phyloP scores from a whole-genome alignment of 345 rosid genomes.

The Cochlearia excelsa region DNA sequence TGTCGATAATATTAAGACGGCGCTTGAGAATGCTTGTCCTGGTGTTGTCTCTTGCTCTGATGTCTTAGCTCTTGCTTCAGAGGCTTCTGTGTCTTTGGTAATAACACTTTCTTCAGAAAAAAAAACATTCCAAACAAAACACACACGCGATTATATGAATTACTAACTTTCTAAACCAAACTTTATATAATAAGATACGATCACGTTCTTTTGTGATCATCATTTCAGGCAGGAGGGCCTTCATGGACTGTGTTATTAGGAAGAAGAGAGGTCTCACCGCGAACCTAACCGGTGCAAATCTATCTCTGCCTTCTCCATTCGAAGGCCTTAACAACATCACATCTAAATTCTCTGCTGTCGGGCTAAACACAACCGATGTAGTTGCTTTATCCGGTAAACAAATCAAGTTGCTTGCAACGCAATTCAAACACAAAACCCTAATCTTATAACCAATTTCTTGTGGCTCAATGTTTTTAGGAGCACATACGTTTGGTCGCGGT shows the following conservation, averaged over 20 bases:
- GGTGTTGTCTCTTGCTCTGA: conserved; percentile 79
- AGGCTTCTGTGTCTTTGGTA: conserved; percentile 62
- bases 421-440: conserved; percentile 12
- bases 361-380: conserved; percentile 32
- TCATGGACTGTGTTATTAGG: conserved; percentile 36
- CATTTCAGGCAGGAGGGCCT: conserved; percentile 37
- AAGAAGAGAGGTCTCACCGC: conserved; percentile 39
- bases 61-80: conserved; percentile 62
- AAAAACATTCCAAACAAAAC: background rate
- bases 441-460: background rate
- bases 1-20: conserved; percentile 63
- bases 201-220: background rate
- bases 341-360: conserved; percentile 32
- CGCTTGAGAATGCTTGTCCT: conserved; percentile 62
- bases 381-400: conserved; percentile 35
- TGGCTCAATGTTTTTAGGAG: conserved; percentile 41
- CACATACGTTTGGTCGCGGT: conserved; percentile 65
- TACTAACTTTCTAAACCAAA: too few relatives aligned
- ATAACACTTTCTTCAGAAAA: background rate
- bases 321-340: conserved; percentile 30
- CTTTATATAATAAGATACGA: too few relatives aligned
- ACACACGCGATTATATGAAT: too few relatives aligned
- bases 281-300: conserved; percentile 25
- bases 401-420: background rate
- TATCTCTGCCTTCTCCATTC: conserved; percentile 33